Evolutionary conservation across 179 eudicot species (phyloP).

Genomic region (Camellia oleifera): DNA sequence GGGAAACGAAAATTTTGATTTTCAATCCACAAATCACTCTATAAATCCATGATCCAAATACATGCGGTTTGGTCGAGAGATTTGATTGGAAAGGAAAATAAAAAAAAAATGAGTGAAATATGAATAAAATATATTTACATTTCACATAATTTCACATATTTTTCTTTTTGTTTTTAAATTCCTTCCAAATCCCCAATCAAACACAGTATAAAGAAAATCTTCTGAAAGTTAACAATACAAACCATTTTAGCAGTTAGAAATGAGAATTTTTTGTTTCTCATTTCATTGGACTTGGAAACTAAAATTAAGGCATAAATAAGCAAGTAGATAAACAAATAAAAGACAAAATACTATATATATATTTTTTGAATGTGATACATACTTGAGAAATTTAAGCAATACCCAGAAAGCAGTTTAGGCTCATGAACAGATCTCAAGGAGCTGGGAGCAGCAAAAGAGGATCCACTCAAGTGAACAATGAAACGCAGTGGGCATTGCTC

Average conservation of each 20-base stretch:
- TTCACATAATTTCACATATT: no score
- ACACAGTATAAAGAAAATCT: background rate
- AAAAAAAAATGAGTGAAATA: no score
- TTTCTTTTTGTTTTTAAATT: no score
- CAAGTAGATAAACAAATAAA: background rate
- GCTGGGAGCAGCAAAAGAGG: background rate
- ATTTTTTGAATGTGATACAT: background rate
- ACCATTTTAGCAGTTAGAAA: background rate
- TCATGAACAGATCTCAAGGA: background rate
- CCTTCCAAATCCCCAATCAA: no score
- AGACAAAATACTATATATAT: no score
- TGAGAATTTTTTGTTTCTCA: background rate
- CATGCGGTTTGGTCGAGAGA: no score
- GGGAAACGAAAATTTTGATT: no score
- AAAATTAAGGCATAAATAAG: background rate
- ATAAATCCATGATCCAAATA: no score
- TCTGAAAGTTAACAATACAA: background rate
- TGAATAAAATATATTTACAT: no score
- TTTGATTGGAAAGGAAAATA: no score
- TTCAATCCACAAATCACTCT: no score
- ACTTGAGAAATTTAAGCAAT: background rate
- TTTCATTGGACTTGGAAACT: background rate
- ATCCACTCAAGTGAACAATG: background rate
- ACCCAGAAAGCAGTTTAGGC: conserved; percentile 14
- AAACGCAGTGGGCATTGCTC: background rate